A percentile compares a stretch with the other conserved stretches of the same genome.
phyloP scores from a whole-genome alignment of 768 basidiomycete genomes.

The Fibroporia radiculosa region DNA sequence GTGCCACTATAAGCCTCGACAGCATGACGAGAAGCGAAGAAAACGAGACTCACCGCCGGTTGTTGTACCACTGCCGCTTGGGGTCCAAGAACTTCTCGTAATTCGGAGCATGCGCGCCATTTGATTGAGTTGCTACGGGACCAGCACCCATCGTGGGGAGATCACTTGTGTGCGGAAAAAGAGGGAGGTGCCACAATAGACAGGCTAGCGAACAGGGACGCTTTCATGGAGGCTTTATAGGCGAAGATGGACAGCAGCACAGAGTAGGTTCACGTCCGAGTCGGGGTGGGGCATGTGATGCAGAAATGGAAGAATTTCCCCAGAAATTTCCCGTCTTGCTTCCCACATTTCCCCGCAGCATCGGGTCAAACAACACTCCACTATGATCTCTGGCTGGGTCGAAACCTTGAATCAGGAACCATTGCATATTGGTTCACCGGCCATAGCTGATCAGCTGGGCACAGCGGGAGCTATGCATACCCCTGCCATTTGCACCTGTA shows the following conservation, averaged over 20 bases:
- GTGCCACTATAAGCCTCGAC: background rate
- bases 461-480: too few relatives aligned
- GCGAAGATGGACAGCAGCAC: background rate
- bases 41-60: conserved; percentile 3
- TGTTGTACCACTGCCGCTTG: conserved; percentile 8
- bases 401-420: background rate
- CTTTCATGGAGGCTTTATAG: background rate
- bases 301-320: conserved; percentile 1
- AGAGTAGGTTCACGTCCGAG: background rate
- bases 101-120: background rate
- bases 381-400: background rate
- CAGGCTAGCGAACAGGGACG: background rate
- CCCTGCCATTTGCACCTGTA: too few relatives aligned
- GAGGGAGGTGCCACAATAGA: background rate
- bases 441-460: background rate
- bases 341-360: conserved; percentile 6
- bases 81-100: conserved; percentile 1
- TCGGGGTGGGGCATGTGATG: background rate
- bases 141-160: conserved; percentile 3
- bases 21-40: background rate
- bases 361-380: background rate
- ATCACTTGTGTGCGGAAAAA: background rate
- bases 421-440: background rate
- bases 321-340: background rate
- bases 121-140: background rate